These are phyloP conservation scores for Vicia sativa DNA, from an alignment of 306 rosid species.

Conservation along the genomic window DNA sequence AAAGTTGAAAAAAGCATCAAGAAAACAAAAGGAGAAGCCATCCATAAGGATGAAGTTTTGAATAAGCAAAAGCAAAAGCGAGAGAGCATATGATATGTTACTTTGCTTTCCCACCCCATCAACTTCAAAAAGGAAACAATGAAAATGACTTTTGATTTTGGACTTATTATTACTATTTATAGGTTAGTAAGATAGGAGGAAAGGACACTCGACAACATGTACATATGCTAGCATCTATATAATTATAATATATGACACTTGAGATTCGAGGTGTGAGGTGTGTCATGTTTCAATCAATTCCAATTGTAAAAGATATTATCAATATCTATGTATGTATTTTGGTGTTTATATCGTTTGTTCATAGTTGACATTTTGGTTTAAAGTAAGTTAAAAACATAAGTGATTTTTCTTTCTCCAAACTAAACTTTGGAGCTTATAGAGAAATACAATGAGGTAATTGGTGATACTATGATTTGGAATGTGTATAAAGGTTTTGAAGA, in stretches of 20 bases:
- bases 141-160: neutral
- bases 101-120: constrained; percentile 58
- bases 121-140: constrained; percentile 33
- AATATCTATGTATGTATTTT: neutral
- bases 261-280: too few relatives aligned
- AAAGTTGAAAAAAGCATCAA: constrained; percentile 50
- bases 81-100: constrained; percentile 57
- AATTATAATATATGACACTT: neutral
- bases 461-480: neutral
- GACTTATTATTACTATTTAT: neutral
- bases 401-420: neutral
- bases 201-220: neutral
- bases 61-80: constrained; percentile 47
- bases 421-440: neutral
- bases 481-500: constrained; percentile 3
- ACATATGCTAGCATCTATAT: neutral
- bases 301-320: neutral
- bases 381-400: neutral
- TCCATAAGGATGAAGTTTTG: constrained; percentile 49
- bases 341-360: neutral
- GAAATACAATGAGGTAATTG: constrained; percentile 1
- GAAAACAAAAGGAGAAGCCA: constrained; percentile 46
- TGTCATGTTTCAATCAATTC: neutral
- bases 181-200: neutral
- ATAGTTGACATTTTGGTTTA: neutral